Percentiles rank a stretch among this genome's conserved stretches.
Evolutionary conservation across 441 rosid species (phyloP).

Genomic region (Jatropha podagrica): DNA sequence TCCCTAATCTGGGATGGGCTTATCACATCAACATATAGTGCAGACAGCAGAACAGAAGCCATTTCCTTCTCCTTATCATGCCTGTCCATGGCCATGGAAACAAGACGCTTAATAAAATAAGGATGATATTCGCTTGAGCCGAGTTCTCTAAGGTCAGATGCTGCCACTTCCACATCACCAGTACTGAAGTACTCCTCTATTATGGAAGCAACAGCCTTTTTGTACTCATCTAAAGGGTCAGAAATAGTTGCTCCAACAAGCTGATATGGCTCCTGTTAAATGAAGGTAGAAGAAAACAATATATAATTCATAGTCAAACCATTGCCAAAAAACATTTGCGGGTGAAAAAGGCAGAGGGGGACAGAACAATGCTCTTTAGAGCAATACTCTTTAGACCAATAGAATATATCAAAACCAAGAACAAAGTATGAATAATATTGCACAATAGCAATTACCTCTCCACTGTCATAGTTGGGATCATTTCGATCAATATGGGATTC

Average conservation of each 20-base stretch:
- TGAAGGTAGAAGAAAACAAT: background rate
- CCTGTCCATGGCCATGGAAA: constrained; percentile 97
- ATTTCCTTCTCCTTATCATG: constrained; percentile 99
- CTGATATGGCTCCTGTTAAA: constrained; percentile 77
- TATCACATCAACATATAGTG: constrained; percentile 89
- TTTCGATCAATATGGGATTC: constrained; percentile 69
- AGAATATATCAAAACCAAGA: background rate
- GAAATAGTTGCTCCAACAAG: constrained; percentile 84
- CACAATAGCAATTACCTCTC: constrained; percentile 56
- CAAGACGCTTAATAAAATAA: constrained; percentile 85
- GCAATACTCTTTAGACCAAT: background rate
- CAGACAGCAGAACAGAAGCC: constrained; percentile 95
- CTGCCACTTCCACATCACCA: constrained; percentile 86
- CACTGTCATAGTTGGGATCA: constrained; percentile 97
- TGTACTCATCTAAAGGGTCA: constrained; percentile 94
- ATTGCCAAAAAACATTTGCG: background rate
- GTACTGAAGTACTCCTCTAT: constrained; percentile 91
- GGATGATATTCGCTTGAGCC: constrained; percentile 92
- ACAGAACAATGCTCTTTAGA: background rate
- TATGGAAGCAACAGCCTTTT: constrained; percentile 79
- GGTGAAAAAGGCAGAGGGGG: background rate
- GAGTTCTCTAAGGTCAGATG: constrained; percentile 91
- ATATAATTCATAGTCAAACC: background rate
- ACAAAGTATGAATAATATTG: constrained; percentile 10
- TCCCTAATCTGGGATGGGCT: constrained; percentile 86